These are phyloP conservation scores for Agapanthus africanus DNA, from an alignment of 106 monocot species.

Conservation along the genomic window DNA sequence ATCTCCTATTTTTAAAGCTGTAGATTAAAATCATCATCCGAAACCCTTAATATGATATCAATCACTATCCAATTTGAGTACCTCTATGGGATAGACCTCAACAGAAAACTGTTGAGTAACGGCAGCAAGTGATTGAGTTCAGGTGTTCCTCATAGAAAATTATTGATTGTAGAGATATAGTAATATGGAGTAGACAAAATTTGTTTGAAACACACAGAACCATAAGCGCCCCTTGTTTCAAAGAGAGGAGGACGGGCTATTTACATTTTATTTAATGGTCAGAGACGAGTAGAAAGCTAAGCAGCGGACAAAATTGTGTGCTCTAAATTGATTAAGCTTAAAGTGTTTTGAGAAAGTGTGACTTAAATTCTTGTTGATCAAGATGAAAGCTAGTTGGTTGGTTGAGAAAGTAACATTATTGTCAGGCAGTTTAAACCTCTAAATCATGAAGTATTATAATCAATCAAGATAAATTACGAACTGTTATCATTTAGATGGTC, in stretches of 20 bases:
- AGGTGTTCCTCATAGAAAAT: slow-evolving; percentile 9
- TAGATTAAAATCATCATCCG: too few relatives aligned
- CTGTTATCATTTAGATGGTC: neutral
- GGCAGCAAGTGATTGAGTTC: slow-evolving; percentile 13
- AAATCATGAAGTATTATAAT: too few relatives aligned
- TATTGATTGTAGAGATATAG: neutral
- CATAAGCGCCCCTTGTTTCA: slow-evolving; percentile 6
- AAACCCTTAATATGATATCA: neutral
- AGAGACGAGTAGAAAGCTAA: neutral
- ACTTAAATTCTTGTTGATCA: neutral
- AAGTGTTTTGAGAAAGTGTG: neutral
- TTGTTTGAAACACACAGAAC: neutral
- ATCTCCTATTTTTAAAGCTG: too few relatives aligned
- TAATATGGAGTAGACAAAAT: slow-evolving; percentile 1
- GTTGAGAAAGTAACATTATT: neutral
- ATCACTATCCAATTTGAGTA: too few relatives aligned
- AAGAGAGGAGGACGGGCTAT: slow-evolving; percentile 13
- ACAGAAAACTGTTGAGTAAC: slow-evolving; percentile 14
- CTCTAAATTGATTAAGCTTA: neutral
- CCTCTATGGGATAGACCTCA: too few relatives aligned
- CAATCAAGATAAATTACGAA: too few relatives aligned
- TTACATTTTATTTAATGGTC: slow-evolving; percentile 11
- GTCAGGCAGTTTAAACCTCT: too few relatives aligned
- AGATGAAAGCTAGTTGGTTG: too few relatives aligned
- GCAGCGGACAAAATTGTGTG: too few relatives aligned